These are phyloP conservation scores for Cercophora scortea DNA, from an alignment of 495 filamentous ascomycete genomes.

Conservation along the genomic window DNA sequence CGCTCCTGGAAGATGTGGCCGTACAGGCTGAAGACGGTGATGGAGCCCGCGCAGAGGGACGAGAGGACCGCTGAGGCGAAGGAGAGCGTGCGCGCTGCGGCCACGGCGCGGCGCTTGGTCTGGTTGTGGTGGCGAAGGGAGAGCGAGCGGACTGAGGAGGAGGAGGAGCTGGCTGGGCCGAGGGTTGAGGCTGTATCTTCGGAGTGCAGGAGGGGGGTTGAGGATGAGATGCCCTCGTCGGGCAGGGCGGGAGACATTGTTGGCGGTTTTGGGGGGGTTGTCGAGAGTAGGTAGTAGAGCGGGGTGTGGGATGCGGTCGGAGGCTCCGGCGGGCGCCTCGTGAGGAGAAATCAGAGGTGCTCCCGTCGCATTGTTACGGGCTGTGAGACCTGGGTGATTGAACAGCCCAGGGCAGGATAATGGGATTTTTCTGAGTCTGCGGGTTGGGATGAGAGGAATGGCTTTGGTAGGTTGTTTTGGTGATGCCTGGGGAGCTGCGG, in stretches of 20 bases:
- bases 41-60: slow-evolving; percentile 70
- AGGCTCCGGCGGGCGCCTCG: too few relatives aligned
- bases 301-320: too few relatives aligned
- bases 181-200: slow-evolving; percentile 26
- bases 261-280: not conserved
- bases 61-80: slow-evolving; percentile 33
- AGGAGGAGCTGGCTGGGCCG: slow-evolving; percentile 24
- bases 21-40: slow-evolving; percentile 86
- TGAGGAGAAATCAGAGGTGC: too few relatives aligned
- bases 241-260: slow-evolving; percentile 5
- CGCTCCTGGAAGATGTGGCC: slow-evolving; percentile 77
- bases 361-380: too few relatives aligned
- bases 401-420: too few relatives aligned
- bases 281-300: too few relatives aligned
- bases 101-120: slow-evolving; percentile 10
- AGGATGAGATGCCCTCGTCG: slow-evolving; percentile 2
- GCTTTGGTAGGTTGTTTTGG: too few relatives aligned
- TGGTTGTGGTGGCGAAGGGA: slow-evolving; percentile 13
- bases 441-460: too few relatives aligned
- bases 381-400: too few relatives aligned
- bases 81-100: slow-evolving; percentile 27
- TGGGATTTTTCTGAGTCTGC: too few relatives aligned
- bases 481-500: too few relatives aligned
- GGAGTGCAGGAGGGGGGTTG: slow-evolving; percentile 20
- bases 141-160: slow-evolving; percentile 26